These are phyloP conservation scores for Phylloboletellus chloephorus DNA, from an alignment of 1,284 basidiomycete species.

Conservation along the genomic window DNA sequence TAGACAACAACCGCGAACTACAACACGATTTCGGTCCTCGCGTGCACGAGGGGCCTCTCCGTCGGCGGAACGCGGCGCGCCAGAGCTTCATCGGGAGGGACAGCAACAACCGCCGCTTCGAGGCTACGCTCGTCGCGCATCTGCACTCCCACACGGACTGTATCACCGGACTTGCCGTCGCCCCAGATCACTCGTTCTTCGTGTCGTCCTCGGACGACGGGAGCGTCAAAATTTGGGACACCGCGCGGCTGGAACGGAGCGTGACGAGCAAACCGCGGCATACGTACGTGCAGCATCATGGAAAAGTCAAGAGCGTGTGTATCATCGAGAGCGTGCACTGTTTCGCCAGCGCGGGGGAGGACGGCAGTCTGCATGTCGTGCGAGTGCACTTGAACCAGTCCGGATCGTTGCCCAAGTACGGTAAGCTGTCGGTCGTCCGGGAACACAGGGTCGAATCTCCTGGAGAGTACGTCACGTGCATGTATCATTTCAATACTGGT, in stretches of 20 bases:
- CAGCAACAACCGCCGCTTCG: constrained; percentile 43
- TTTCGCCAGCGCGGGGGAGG: constrained; percentile 83
- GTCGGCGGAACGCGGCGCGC: constrained; percentile 65
- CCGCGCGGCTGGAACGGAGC: constrained; percentile 72
- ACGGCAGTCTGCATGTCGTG: constrained; percentile 81
- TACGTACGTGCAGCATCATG: constrained; percentile 74
- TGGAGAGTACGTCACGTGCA: constrained; percentile 74
- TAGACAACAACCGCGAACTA: constrained; percentile 79
- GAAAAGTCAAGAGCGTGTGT: constrained; percentile 76
- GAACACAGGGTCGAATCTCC: constrained; percentile 64
- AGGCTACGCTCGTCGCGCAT: constrained; percentile 79
- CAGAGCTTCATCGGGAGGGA: constrained; percentile 56
- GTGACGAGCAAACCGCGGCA: constrained; percentile 68
- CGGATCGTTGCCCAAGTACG: constrained; percentile 69
- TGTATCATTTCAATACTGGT: constrained; percentile 76
- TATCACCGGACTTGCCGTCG: constrained; percentile 78
- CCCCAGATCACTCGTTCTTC: constrained; percentile 94
- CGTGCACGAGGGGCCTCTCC: constrained; percentile 72
- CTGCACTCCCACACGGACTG: constrained; percentile 80
- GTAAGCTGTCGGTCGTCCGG: constrained; percentile 69
- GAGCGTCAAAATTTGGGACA: constrained; percentile 82
- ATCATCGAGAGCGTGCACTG: constrained; percentile 81
- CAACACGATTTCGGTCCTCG: constrained; percentile 86
- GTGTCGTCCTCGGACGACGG: constrained; percentile 85
- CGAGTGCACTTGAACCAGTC: constrained; percentile 68